Percentiles rank a stretch among this genome's conserved stretches.
phyloP scores from a whole-genome alignment of 768 basidiomycete genomes.

The Sistotremastrum suecicum region DNA sequence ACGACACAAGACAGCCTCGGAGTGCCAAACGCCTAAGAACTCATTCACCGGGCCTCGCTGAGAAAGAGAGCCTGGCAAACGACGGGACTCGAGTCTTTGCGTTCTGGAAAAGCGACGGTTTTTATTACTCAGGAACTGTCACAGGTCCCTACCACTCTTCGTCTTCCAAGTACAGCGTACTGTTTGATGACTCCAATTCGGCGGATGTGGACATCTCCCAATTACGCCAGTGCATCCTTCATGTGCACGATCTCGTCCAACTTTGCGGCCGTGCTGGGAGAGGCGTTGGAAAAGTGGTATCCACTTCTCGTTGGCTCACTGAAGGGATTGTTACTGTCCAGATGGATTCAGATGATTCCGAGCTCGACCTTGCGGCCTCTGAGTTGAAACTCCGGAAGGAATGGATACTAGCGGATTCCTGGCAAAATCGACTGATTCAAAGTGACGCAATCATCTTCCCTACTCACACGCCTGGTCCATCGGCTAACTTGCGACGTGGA shows the following conservation, averaged over 20 bases:
- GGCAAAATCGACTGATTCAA: no score
- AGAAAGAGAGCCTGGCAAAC: no score
- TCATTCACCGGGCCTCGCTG: no score
- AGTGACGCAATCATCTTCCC: no score
- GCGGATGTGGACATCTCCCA: conserved; percentile 33
- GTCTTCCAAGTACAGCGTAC: conserved; percentile 28
- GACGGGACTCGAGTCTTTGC: conserved; percentile 48
- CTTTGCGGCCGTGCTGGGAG: no score
- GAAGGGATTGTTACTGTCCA: no score
- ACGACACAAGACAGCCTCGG: no score
- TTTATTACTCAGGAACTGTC: conserved; percentile 49
- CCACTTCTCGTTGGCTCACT: no score
- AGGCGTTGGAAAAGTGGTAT: no score
- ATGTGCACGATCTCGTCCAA: conserved; percentile 39
- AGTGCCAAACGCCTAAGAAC: no score
- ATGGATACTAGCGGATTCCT: neutral
- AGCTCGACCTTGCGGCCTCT: conserved; percentile 17
- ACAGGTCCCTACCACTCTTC: conserved; percentile 18
- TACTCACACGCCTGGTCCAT: neutral
- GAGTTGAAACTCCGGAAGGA: no score
- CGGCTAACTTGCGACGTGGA: conserved; percentile 2
- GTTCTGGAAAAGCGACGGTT: conserved; percentile 44
- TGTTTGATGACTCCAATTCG: conserved; percentile 53
- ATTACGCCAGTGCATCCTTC: conserved; percentile 38
- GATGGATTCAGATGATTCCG: neutral